These are phyloP conservation scores for Martiniozyma abietophila DNA, from an alignment of 805 yeast genomes.

Conservation along the genomic window DNA sequence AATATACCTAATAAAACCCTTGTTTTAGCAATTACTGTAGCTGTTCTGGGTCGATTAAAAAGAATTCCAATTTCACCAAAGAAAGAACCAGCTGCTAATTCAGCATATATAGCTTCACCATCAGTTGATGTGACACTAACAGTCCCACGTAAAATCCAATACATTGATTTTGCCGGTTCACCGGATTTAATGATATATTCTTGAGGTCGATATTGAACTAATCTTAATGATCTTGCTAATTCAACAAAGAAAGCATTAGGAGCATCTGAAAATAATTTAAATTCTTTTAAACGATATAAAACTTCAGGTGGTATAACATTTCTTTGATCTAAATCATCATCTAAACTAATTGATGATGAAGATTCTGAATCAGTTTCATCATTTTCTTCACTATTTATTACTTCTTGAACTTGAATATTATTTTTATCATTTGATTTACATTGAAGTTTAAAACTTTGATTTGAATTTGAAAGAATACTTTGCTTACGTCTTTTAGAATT, in stretches of 20 bases:
- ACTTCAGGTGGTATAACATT: conserved; percentile 42
- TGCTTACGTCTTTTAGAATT: too few relatives aligned
- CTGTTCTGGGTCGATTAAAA: conserved; percentile 69
- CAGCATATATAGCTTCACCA: conserved; percentile 69
- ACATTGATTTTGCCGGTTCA: conserved; percentile 68
- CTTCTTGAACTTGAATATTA: too few relatives aligned
- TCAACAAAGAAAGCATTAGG: conserved; percentile 56
- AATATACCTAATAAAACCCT: conserved; percentile 60
- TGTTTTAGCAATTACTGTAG: conserved; percentile 65
- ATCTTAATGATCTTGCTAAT: conserved; percentile 46
- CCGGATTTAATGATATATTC: conserved; percentile 63
- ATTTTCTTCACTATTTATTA: too few relatives aligned
- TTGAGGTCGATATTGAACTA: conserved; percentile 58
- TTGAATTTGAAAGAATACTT: too few relatives aligned
- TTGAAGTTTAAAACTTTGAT: background rate
- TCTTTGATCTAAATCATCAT: conserved; percentile 15
- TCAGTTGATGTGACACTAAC: conserved; percentile 72
- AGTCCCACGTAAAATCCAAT: conserved; percentile 68
- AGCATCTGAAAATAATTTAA: conserved; percentile 58
- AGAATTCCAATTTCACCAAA: conserved; percentile 77
- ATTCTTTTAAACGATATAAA: conserved; percentile 43
- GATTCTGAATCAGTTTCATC: background rate
- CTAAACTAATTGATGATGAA: conserved; percentile 1
- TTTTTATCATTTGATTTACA: background rate
- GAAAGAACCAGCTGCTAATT: conserved; percentile 56